Conservation (phyloP, 495 filamentous ascomycete genomes). For the Halenospora varia region DNA sequence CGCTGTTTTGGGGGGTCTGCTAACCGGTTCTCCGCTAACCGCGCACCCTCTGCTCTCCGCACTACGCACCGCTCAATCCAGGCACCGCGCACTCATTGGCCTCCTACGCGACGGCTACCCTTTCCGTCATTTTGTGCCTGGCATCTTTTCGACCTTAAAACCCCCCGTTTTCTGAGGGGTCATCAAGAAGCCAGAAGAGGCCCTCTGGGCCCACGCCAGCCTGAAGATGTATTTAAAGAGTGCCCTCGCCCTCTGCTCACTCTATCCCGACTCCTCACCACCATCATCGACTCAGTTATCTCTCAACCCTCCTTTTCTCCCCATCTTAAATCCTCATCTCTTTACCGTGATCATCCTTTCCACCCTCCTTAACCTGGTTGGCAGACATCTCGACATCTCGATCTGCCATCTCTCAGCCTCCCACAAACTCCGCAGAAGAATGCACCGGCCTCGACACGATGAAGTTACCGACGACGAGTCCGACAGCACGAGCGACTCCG, state of each 20-base stretch:
- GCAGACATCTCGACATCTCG: not conserved
- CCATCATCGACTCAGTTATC: conserved; percentile 11
- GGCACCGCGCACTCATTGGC: too few relatives aligned
- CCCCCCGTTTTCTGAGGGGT: conserved; percentile 32
- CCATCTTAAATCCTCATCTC: conserved; percentile 8
- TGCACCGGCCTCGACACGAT: conserved; percentile 11
- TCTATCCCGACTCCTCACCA: conserved; percentile 13
- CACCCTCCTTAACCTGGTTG: conserved; percentile 7
- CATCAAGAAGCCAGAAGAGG: conserved; percentile 26
- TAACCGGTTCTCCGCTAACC: conserved; percentile 11
- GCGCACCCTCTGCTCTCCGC: too few relatives aligned
- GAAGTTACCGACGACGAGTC: conserved; percentile 4
- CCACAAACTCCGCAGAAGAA: not conserved
- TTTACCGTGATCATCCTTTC: not conserved
- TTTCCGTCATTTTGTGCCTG: conserved; percentile 19
- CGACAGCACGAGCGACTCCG: not conserved
- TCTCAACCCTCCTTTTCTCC: conserved; percentile 3
- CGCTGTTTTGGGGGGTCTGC: conserved; percentile 9
- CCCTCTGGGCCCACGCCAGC: conserved; percentile 9
- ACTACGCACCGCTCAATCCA: too few relatives aligned
- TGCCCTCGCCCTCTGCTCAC: conserved; percentile 8
- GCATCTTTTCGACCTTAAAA: conserved; percentile 25
- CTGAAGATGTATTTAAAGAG: conserved; percentile 12
- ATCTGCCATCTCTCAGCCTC: conserved; percentile 7
- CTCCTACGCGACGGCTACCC: conserved; percentile 4